Evolutionary conservation across 768 basidiomycete genomes (phyloP), one percentile per base, ranked within the genome.

Genomic region (Phlegmacium glaucopus): DNA sequence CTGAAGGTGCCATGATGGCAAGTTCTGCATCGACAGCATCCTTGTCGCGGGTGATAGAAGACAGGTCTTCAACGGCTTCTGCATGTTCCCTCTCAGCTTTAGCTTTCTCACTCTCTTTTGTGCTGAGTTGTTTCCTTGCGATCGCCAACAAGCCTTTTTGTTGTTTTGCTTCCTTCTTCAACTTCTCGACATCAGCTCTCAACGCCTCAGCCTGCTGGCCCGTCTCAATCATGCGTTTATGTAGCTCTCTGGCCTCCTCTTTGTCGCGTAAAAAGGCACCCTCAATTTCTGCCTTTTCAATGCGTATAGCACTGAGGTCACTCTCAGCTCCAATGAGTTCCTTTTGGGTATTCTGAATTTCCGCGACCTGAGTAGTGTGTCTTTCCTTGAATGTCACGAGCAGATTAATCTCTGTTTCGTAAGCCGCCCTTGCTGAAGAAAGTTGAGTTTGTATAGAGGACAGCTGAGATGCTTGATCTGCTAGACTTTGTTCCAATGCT

Each of bases 71-170:
- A 39, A 71, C 68, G 6, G 82, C 82, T 40, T 87, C 87, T 53
- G 80, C 79, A 8, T 90, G 68, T 55, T 94, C 92, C 59, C 81
- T 81, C 56, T 85, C 79, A 9, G 72, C 73, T 63, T 81, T 88
- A 11, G 76, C 79, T 47, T 78, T 80, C 57, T 90, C 89, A 0
- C 77, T 72, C 63, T 98, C 95, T 52, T 90, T 87, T 4, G 87
- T 81, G 18, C 78, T 79, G 22, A 98, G 72, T 70, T 98, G 96
- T 65, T 99, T 98, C 72, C 86, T 87, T 5, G 91, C 90, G 62
- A 98, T 95, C 4, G 94, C 94, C 17, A 95, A 76, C 53, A 95
- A 75, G 9, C 96, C 96, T 64, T 92, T 97, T 71, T 97, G 94
- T 61, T 96, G 92, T 64, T 95, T 87, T 2, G 90, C 92, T 43